Evolutionary conservation across 2,329 filamentous ascomycete genomes (phyloP), one percentile per base, ranked within the genome.

Genomic region (Monosporascus sp.): DNA sequence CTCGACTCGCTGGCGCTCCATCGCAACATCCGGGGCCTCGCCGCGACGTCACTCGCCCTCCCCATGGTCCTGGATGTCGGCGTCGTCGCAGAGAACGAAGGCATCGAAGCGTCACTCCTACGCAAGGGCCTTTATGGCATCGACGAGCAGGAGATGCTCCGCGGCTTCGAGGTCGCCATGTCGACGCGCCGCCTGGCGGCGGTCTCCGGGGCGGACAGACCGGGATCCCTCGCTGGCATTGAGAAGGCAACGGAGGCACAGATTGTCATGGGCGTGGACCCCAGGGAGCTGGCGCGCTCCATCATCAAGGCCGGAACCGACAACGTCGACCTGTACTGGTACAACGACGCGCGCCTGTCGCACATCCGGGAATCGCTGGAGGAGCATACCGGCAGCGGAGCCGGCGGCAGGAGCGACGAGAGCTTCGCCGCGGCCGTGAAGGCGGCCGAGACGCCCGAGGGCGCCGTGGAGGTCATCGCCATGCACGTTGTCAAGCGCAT

Each of bases 31-130:
- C 53, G 57, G 3, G 65, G 63, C 3, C 58, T 65, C 1, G 49
- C 66, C 2, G 62, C 59, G 9, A 53, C 53, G 3, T 57, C 63
- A 5, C 35, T 66, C 6, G 58, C 54, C 5, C 51, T 67, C 2
- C 58, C 58, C 3, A 58, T 70, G 56, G 64, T 75, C 37, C 58
- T 62, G 2, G 70, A 67, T 4, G 58, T 64, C 22, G 65, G 65
- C 2, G 60, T 62, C 31, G 57, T 69, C 4, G 58, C 58, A 15
- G 63, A 68, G 35, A 63, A 62, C 39, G 49, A 49, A 27, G 55
- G 37, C 15, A 27, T 56, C 7, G 55, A 59, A 49, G 24, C 25
- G 17, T 55, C 53, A 7, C 48, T 61, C 7, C 39, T 41, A 24
- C 49, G 53, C 15, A 57, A 55, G 44, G 60, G 58, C 14, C 18